Conservation (phyloP, 208 protist genomes). For the Strigomonas culicis region DNA sequence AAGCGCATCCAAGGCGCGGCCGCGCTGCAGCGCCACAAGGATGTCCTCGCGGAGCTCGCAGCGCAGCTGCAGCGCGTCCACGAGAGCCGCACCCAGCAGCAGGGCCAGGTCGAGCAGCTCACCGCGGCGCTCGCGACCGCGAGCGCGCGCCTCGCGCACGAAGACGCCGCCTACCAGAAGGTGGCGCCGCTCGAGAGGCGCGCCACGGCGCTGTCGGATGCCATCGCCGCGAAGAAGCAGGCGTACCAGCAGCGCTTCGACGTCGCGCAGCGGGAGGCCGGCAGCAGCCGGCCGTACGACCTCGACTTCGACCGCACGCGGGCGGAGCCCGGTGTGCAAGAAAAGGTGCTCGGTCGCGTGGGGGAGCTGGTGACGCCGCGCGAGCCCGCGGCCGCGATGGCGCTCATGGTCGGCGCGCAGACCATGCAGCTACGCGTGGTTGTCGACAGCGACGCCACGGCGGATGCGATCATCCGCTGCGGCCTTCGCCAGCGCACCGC, state of each 20-base stretch:
- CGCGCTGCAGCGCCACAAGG: slow-evolving; percentile 32
- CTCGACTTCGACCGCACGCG: slow-evolving; percentile 62
- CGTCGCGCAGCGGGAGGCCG: slow-evolving; percentile 50
- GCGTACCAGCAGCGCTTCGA: slow-evolving; percentile 62
- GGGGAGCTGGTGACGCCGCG: slow-evolving; percentile 90
- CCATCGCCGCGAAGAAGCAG: slow-evolving; percentile 40
- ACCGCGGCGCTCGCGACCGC: slow-evolving; percentile 30
- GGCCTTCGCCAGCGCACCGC: slow-evolving; percentile 93
- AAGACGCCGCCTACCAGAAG: slow-evolving; percentile 21
- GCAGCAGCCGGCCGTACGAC: slow-evolving; percentile 46
- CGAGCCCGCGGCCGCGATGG: slow-evolving; percentile 64
- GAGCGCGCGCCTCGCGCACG: slow-evolving; percentile 27
- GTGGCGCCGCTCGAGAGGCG: slow-evolving; percentile 40
- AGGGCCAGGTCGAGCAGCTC: slow-evolving; percentile 23
- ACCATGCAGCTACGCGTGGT: slow-evolving; percentile 93
- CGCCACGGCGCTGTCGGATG: slow-evolving; percentile 29
- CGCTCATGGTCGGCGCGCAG: slow-evolving; percentile 94
- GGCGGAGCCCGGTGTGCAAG: slow-evolving; percentile 28
- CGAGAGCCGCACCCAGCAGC: slow-evolving; percentile 37
- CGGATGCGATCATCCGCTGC: slow-evolving; percentile 92
- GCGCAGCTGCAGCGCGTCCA: slow-evolving; percentile 39
- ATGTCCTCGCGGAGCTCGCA: slow-evolving; percentile 42
- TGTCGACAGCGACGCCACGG: slow-evolving; percentile 92
- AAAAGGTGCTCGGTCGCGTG: slow-evolving; percentile 90
- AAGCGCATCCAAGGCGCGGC: slow-evolving; percentile 56